Percentiles rank a stretch among this genome's conserved stretches.
These are phyloP conservation scores for Camellia sinensis DNA, from an alignment of 148 eudicot species.

Conservation along the genomic window DNA sequence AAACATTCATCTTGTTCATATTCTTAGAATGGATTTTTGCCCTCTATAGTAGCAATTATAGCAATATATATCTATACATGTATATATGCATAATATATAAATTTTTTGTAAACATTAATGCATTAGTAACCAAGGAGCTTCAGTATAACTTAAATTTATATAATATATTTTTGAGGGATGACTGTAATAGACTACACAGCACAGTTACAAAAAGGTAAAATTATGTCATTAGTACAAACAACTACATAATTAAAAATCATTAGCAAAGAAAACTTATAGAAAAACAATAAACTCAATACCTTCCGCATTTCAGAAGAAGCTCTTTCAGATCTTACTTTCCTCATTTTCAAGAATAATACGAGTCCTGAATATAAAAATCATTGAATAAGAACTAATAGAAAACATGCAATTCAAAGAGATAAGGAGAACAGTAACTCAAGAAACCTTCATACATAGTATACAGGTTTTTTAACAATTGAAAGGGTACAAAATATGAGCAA, in stretches of 20 bases:
- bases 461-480: background rate
- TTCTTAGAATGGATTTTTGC: too few species aligned
- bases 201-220: background rate
- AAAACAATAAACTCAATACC: conserved; percentile 48
- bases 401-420: background rate
- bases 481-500: conserved; percentile 1
- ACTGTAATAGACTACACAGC: background rate
- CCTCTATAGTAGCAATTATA: background rate
- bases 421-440: background rate
- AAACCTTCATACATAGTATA: background rate
- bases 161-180: background rate
- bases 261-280: background rate
- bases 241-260: background rate
- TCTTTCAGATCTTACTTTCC: conserved; percentile 87
- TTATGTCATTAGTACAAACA: background rate
- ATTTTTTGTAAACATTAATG: too few species aligned
- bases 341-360: conserved; percentile 75
- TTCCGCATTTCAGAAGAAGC: conserved; percentile 86
- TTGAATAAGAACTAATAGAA: conserved; percentile 5
- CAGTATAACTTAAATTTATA: background rate
- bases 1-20: too few species aligned
- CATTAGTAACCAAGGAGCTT: background rate
- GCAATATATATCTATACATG: background rate
- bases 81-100: background rate
- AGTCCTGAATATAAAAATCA: conserved; percentile 52